These are phyloP conservation scores for Solanum peruvianum DNA, from an alignment of 257 asterid genomes.

Conservation along the genomic window DNA sequence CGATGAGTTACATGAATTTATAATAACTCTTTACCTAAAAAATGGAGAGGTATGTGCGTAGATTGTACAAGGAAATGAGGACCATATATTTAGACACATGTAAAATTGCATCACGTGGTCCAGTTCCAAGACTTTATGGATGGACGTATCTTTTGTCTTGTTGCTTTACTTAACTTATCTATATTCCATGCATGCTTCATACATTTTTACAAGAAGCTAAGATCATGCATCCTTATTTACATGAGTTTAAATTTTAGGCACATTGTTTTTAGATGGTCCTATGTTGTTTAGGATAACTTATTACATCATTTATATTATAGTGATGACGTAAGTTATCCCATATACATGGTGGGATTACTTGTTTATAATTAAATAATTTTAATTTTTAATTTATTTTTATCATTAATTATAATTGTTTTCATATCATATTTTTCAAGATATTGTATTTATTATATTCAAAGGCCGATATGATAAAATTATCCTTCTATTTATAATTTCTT, in stretches of 20 bases:
- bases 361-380: accelerated
- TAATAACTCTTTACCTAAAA: neutral
- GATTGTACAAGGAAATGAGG: neutral
- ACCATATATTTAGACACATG: neutral
- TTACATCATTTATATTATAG: no score
- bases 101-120: neutral
- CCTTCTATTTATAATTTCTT: no score
- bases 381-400: no score
- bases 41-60: neutral
- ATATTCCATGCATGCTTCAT: neutral
- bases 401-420: no score
- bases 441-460: no score
- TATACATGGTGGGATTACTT: no score
- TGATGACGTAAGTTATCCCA: no score
- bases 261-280: no score
- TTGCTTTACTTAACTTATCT: neutral
- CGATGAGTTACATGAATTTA: neutral
- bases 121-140: neutral
- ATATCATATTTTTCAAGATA: no score
- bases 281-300: no score
- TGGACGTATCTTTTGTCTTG: neutral
- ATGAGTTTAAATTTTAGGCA: neutral
- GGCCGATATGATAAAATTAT: no score
- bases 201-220: neutral
- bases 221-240: neutral